Evolutionary conservation across 2,329 filamentous ascomycete genomes (phyloP), one percentile per base, ranked within the genome.

Genomic region (Alternaria longipes): DNA sequence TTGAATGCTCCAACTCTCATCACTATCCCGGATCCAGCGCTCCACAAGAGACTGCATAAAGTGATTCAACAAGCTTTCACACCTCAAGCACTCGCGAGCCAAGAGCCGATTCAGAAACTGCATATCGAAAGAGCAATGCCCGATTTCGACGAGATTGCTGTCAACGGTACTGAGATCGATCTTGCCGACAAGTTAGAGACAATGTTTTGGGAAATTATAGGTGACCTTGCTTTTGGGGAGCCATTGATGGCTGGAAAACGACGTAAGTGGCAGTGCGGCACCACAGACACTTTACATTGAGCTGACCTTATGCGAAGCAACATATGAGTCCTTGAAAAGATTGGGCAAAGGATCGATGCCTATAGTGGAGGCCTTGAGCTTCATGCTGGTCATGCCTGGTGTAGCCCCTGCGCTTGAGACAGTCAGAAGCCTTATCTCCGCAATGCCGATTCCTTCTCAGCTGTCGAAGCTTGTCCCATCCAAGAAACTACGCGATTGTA

Each of bases 361-460:
- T 6, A 24, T 53, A 26, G 50, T 53, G 24, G 50, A 53, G 12
- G 50, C 50, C n/a, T 32, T 53, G 24, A 53, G 50, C 50, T 53
- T 53, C 50, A 53, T 53, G 50, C 50, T 53, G 26, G 50, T 53
- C 36, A 42, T 53, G 50, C 50, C 50, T 30, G 50, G 50, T 9
- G 50, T 53, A 42, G 38, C 50, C 20, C 36, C 50, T 22, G 38
- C 24, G n/a, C 50, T 53, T 30, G 50, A 53, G 38, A 42, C 26
- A 42, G 50, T n/a, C n/a, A 42, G 24, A 53, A 22, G 50, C 32
- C n/a, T 53, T 8, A 41, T 53, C 38, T 53, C 50, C 32, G 50
- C 50, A 32, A 42, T 53, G 50, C 50, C 50, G 8, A 42, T 42
- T 14, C 24, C 50, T 22, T 53, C 50, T 22, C 36, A 53, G 50